A percentile compares a stretch with the other conserved stretches of the same genome.
Evolutionary conservation across 2,329 filamentous ascomycete genomes (phyloP).

Genomic region (Fusarium ambrosium): DNA sequence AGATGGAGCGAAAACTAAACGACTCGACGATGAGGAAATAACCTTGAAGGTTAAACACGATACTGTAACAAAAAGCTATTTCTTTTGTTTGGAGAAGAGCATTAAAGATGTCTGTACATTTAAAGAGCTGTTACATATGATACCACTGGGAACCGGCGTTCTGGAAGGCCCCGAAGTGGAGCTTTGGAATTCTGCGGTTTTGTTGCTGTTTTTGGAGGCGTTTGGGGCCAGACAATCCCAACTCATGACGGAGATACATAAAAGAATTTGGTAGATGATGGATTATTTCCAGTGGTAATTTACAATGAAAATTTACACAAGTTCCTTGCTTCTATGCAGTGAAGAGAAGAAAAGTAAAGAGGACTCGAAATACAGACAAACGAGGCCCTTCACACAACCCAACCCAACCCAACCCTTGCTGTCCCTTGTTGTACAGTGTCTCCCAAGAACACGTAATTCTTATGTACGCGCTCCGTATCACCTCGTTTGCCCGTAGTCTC

Average conservation of each 20-base stretch:
- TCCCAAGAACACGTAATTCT: not conserved
- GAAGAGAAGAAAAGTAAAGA: not conserved
- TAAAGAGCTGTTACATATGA: slow-evolving; percentile 14
- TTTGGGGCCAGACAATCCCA: slow-evolving; percentile 18
- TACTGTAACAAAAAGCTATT: slow-evolving; percentile 10
- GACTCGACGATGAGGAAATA: not conserved
- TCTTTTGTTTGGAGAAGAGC: slow-evolving; percentile 1
- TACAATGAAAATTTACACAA: not conserved
- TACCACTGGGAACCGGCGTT: slow-evolving; percentile 28
- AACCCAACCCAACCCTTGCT: not conserved
- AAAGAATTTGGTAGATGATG: not conserved
- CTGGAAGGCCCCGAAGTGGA: not conserved
- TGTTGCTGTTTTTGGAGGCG: slow-evolving; percentile 9
- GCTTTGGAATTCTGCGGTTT: slow-evolving; percentile 1
- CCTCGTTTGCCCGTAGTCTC: not conserved
- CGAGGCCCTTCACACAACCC: not conserved
- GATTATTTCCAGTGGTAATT: slow-evolving; percentile 20
- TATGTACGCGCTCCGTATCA: slow-evolving; percentile 9
- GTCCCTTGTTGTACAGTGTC: not conserved
- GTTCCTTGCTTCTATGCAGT: not conserved
- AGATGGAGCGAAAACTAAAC: slow-evolving; percentile 1
- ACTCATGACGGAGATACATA: slow-evolving; percentile 20
- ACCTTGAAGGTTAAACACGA: not conserved
- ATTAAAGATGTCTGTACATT: slow-evolving; percentile 1
- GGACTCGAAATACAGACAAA: not conserved